phyloP scores from a whole-genome alignment of 129 eudicot species.

The Ambrosia artemisiifolia region DNA sequence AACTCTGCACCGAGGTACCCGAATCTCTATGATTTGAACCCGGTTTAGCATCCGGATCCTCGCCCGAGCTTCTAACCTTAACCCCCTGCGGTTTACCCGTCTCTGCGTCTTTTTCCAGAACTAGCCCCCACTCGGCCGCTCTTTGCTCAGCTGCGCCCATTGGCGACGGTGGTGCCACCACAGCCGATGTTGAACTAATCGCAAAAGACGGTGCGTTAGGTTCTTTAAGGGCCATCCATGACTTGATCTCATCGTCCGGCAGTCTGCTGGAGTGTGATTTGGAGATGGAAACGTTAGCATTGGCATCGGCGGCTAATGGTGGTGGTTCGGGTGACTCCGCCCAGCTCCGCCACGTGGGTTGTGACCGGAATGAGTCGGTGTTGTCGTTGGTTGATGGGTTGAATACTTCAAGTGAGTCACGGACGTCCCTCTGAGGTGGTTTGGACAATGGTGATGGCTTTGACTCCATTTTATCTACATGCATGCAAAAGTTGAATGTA shows the following conservation, averaged over 20 bases:
- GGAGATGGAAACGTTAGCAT: neutral
- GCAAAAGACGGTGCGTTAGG: slow-evolving; percentile 17
- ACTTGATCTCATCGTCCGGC: slow-evolving; percentile 41
- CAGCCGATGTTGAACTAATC: slow-evolving; percentile 10
- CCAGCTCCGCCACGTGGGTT: slow-evolving; percentile 60
- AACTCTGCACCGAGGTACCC: slow-evolving; percentile 66
- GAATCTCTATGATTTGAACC: slow-evolving; percentile 64
- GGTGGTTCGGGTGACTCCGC: slow-evolving; percentile 31
- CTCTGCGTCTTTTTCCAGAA: slow-evolving; percentile 70
- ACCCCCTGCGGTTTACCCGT: slow-evolving; percentile 87
- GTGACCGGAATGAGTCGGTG: slow-evolving; percentile 39
- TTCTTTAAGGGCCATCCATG: slow-evolving; percentile 93
- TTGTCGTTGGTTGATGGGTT: slow-evolving; percentile 23
- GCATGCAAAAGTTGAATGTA: neutral
- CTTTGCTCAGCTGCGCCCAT: slow-evolving; percentile 72
- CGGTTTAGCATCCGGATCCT: slow-evolving; percentile 45
- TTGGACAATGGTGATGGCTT: neutral
- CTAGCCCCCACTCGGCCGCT: slow-evolving; percentile 99
- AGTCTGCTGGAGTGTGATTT: slow-evolving; percentile 38
- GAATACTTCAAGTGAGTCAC: slow-evolving; percentile 2
- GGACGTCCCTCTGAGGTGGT: neutral
- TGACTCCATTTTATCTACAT: neutral
- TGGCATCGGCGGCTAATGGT: slow-evolving; percentile 7
- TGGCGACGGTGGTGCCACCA: slow-evolving; percentile 16
- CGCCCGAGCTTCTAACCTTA: slow-evolving; percentile 78